These are phyloP conservation scores for Santalum album DNA, from an alignment of 164 flowering plant species.

Conservation along the genomic window DNA sequence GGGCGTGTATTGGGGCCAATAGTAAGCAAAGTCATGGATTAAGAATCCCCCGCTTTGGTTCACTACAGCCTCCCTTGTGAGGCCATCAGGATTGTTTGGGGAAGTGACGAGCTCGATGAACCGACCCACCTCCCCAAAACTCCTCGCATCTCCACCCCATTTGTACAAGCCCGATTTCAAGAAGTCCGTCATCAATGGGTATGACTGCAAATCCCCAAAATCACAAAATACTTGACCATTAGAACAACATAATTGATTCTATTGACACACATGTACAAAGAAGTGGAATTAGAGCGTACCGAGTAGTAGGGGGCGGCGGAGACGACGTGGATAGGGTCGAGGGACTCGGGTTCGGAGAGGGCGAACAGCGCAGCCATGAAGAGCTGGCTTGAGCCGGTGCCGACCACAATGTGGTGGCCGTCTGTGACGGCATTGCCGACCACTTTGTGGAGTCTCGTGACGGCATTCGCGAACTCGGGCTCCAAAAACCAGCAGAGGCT, in stretches of 20 bases:
- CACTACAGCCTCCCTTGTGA: constrained; percentile 38
- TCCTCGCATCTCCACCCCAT: constrained; percentile 79
- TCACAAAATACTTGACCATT: too few species aligned
- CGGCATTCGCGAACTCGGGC: constrained; percentile 51
- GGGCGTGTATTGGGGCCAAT: constrained; percentile 90
- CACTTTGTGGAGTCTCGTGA: constrained; percentile 43
- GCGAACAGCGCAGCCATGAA: constrained; percentile 76
- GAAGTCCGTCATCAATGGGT: constrained; percentile 52
- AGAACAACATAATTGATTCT: too few species aligned
- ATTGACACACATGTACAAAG: too few species aligned
- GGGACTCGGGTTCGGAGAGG: constrained; percentile 32
- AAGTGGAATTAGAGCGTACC: too few species aligned
- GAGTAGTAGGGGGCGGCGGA: constrained; percentile 80
- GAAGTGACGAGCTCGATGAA: constrained; percentile 83
- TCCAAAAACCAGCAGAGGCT: constrained; percentile 87
- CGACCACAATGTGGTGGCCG: constrained; percentile 63
- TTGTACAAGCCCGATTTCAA: constrained; percentile 59
- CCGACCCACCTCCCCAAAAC: constrained; percentile 33
- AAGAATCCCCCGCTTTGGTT: constrained; percentile 38
- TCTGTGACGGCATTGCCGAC: constrained; percentile 79
- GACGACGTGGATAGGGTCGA: constrained; percentile 61
- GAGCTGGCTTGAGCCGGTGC: constrained; percentile 90
- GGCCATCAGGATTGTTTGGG: constrained; percentile 89
- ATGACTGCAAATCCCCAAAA: constrained; percentile 50
- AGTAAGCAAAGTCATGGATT: constrained; percentile 76